These are phyloP conservation scores for Candida frijolesensis DNA, from an alignment of 1,139 yeast species.

Conservation along the genomic window DNA sequence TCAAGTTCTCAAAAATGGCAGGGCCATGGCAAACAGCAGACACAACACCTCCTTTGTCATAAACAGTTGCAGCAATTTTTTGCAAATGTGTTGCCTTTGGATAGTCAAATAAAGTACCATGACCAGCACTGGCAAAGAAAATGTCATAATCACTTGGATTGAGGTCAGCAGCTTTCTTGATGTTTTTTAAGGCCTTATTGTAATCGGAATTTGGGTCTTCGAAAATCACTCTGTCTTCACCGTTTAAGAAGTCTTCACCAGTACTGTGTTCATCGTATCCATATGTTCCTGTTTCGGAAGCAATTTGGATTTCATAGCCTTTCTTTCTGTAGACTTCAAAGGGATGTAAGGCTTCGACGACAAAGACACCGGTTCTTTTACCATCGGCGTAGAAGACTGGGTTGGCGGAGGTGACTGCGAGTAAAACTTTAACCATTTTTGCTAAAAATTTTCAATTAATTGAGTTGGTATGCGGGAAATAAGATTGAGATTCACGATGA, in stretches of 20 bases:
- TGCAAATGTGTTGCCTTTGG: constrained; percentile 53
- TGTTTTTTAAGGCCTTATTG: constrained; percentile 30
- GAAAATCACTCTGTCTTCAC: constrained; percentile 41
- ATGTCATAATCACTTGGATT: constrained; percentile 51
- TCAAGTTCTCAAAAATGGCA: constrained; percentile 50
- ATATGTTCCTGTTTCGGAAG: constrained; percentile 57
- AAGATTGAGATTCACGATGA: too few relatives aligned
- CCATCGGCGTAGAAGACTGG: constrained; percentile 57
- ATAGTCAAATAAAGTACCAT: constrained; percentile 61
- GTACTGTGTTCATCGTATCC: constrained; percentile 60
- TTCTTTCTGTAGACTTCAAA: constrained; percentile 45
- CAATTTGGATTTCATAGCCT: constrained; percentile 56
- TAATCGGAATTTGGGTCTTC: constrained; percentile 43
- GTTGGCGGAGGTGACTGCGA: constrained; percentile 54
- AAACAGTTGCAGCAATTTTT: constrained; percentile 45
- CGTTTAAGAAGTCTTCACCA: constrained; percentile 38
- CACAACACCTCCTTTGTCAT: constrained; percentile 54
- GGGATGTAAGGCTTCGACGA: constrained; percentile 61
- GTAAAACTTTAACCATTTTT: constrained; percentile 36
- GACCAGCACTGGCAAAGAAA: constrained; percentile 67
- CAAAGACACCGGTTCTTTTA: constrained; percentile 56
- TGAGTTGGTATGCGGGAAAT: not conserved
- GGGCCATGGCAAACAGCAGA: constrained; percentile 74
- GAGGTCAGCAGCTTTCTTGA: constrained; percentile 47
- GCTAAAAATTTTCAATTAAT: not conserved